Base-by-base conservation (phyloP, 2,329 filamentous ascomycete genomes). In the Talaromyces rugulosus region DNA sequence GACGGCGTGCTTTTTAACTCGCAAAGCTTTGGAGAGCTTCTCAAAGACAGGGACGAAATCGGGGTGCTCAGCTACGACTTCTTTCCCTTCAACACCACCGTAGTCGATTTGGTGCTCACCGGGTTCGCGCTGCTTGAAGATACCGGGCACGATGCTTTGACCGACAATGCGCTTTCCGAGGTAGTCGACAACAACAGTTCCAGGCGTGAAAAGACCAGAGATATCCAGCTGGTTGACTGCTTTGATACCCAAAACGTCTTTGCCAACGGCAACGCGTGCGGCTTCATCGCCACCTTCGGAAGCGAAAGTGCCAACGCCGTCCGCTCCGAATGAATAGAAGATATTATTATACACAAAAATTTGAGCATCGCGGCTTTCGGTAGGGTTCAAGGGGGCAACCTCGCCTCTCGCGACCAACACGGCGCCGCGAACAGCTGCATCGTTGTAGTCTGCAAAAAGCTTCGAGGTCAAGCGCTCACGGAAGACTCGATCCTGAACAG, bases 301-400 rank as follows among this genome's bases (percentile, higher is more conserved):
- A 11, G 92, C 93, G 76, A 99, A 99, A 16, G 95, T 99, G 51
- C 95, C 94, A 53, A 98, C 95, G 58, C 95, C 96, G 75, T 99
- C 95, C 52, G 95, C 94, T 65, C 95, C 95, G 69, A 97, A 98
- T 0, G 95, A 98, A 82, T 96, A 99, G 82, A 99, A 99, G 68
- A 99, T 92, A 78, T 99, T 99, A 83, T 98, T 98, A 82, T 98
- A 97, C 28, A 99, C 94, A 71, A 96, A 99, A 67, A 99, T 99
- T 75, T 99, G 95, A 4, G 95, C 95, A 75, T 99, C 94, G 67
- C 85, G 87, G 66, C 84, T 88, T 78, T 99, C 95, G 0, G 94
- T 98, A 6, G 95, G 96, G 79, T 99, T 99, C 60, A 99, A 80
- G 6, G 95, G 92, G 23, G 92, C 88, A 66, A 99, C 90, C 75